Percentiles rank a stretch among this genome's conserved stretches.
These are phyloP conservation scores for Aureobasidium sp. DNA, from an alignment of 2,329 filamentous ascomycete species.

Conservation along the genomic window DNA sequence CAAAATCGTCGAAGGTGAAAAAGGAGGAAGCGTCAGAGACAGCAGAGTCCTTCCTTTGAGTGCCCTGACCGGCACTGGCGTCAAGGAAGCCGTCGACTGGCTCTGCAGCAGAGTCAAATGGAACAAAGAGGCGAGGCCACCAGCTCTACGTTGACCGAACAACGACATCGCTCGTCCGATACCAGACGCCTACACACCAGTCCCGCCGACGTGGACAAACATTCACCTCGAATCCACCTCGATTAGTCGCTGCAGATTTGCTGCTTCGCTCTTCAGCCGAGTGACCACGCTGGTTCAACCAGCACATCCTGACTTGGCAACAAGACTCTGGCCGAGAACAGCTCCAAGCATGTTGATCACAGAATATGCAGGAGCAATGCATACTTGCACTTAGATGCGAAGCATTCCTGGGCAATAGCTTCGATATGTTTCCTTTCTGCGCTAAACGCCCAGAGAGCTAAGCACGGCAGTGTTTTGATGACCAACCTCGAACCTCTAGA, in stretches of 20 bases:
- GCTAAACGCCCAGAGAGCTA: neutral
- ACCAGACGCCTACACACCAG: neutral
- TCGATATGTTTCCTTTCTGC: neutral
- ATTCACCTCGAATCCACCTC: neutral
- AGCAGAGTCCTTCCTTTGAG: slow-evolving; percentile 85
- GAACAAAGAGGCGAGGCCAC: slow-evolving; percentile 90
- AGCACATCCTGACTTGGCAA: neutral
- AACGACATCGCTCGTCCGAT: neutral
- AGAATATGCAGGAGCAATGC: neutral
- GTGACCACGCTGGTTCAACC: neutral
- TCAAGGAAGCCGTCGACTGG: slow-evolving; percentile 96
- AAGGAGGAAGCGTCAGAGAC: slow-evolving; percentile 76
- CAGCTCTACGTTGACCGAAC: slow-evolving; percentile 69
- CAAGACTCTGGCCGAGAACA: neutral
- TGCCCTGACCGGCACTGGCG: slow-evolving; percentile 75
- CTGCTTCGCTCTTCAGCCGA: neutral
- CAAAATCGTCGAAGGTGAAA: slow-evolving; percentile 91
- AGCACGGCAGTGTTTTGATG: neutral
- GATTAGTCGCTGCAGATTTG: neutral
- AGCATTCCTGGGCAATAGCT: neutral
- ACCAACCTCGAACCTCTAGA: neutral
- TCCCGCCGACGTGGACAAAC: neutral
- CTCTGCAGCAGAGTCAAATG: slow-evolving; percentile 83
- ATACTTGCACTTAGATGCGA: neutral
- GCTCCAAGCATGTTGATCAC: neutral